Percentiles rank a stretch among this genome's conserved stretches.
Evolutionary conservation across 2,329 filamentous ascomycete species (phyloP).

Genomic region (Exserohilum rostratum): DNA sequence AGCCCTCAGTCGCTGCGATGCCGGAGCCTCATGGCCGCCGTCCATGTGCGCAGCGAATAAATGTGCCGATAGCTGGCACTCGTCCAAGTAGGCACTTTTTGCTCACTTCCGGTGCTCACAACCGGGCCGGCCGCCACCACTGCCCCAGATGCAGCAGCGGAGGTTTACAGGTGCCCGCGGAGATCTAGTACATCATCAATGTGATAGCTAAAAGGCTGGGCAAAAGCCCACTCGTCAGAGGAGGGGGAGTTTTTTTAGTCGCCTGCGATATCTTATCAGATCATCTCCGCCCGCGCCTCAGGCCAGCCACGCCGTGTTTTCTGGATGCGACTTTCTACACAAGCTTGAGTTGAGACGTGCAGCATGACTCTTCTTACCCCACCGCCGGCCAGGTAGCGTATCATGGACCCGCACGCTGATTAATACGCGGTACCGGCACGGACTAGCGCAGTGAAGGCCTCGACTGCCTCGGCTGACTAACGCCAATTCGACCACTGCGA

Average conservation of each 20-base stretch:
- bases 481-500: not conserved
- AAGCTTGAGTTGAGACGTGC: conserved; percentile 4
- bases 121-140: not conserved
- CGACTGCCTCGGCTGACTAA: not conserved
- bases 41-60: not conserved
- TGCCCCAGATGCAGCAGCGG: conserved; percentile 1
- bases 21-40: not conserved
- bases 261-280: conserved; percentile 36
- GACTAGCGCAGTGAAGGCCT: not conserved
- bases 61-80: not conserved
- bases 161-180: conserved; percentile 10
- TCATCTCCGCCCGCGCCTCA: conserved; percentile 28
- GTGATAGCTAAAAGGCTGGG: conserved; percentile 20
- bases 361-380: conserved; percentile 6
- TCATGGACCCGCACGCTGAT: conserved; percentile 5
- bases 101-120: not conserved
- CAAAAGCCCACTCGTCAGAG: conserved; percentile 13
- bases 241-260: conserved; percentile 20
- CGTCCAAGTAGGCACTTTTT: not conserved
- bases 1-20: conserved; percentile 15
- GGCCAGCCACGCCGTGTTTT: conserved; percentile 3
- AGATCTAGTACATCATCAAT: conserved; percentile 18
- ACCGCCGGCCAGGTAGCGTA: conserved; percentile 2
- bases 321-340: not conserved
- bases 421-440: conserved; percentile 5